phyloP scores from a whole-genome alignment of 805 yeast genomes.

The Candida loeiensis region DNA sequence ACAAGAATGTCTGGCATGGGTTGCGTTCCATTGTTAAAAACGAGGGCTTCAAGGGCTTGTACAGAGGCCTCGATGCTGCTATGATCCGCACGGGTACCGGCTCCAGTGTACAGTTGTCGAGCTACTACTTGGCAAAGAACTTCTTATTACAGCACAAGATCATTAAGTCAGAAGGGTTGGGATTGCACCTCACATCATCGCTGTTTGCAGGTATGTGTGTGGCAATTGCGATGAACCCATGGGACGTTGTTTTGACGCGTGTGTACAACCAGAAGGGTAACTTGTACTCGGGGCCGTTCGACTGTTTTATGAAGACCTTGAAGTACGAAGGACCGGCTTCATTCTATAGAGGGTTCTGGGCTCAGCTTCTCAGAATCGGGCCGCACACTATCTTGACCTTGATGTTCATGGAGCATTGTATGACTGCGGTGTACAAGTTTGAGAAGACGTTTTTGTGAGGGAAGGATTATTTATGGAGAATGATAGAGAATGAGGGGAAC shows the following conservation, averaged over 20 bases:
- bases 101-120: conserved; percentile 90
- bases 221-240: conserved; percentile 93
- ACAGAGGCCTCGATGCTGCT: conserved; percentile 93
- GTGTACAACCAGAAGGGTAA: conserved; percentile 92
- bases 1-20: conserved; percentile 68
- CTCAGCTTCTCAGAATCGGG: conserved; percentile 86
- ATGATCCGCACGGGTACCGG: conserved; percentile 93
- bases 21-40: conserved; percentile 52
- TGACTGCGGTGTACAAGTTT: conserved; percentile 49
- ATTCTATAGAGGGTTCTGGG: conserved; percentile 90
- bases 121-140: conserved; percentile 74
- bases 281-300: conserved; percentile 80
- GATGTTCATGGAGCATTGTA: conserved; percentile 94
- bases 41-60: conserved; percentile 78
- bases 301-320: conserved; percentile 83
- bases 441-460: conserved; percentile 18
- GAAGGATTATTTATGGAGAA: no score
- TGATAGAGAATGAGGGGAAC: background rate
- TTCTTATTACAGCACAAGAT: conserved; percentile 48
- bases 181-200: conserved; percentile 68
- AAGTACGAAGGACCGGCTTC: conserved; percentile 81
- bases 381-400: conserved; percentile 91
- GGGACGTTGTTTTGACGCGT: conserved; percentile 93
- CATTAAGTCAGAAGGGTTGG: conserved; percentile 56
- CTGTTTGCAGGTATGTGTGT: conserved; percentile 88